Base-by-base conservation (phyloP, 2,329 filamentous ascomycete species). In the Xylaria sp. region DNA sequence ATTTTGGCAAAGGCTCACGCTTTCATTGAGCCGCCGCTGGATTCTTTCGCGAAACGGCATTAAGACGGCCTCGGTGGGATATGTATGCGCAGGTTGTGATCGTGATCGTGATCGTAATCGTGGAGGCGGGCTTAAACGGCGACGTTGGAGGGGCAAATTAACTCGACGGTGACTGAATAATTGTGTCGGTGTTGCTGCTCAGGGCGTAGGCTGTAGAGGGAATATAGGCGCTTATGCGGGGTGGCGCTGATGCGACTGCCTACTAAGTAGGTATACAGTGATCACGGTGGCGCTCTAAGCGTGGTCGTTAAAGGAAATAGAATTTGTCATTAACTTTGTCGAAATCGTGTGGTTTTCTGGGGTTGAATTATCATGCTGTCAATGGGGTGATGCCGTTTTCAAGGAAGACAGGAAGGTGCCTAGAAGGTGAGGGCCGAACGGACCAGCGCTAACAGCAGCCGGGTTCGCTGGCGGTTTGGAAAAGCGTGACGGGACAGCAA, bases 31-130 rank as follows among this genome's bases (percentile, higher is more conserved):
- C 59, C 75, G 75, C 56, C 77, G 74, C 53, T 74, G 68, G 38
- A 79, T 70, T 66, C 71, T 77, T 44, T 78, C 74, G 65, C 77
- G 76, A 40, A 79, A 72, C 71, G 75, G 77, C 77, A 79, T 79
- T 65, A 59, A 71, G 56, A 73, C 57, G 38, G 48, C 36, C 11
- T 10, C 6, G n/a, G 42, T 15, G 4, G 33, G 31, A 53, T 66
- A 48, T 38, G n/a, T 42, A 59, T 26, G 58, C 49, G 53, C 46
- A 59, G 26, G 36, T 23, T 36, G 33, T 38, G 5, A 13, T 3
- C 46, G 46, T 28, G 13, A 15, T 3, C 23, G 23, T 48, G 5
- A 10, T 10, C 44, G 46, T 28, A 15, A 28, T 17, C 6, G 46
- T 48, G 20, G 13, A 17, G 7, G 49, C n/a, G 28, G 17, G 11